Evolutionary conservation across 164 flowering plant species (phyloP), one percentile per base, ranked within the genome.

Genomic region (Tetracentron sinense): DNA sequence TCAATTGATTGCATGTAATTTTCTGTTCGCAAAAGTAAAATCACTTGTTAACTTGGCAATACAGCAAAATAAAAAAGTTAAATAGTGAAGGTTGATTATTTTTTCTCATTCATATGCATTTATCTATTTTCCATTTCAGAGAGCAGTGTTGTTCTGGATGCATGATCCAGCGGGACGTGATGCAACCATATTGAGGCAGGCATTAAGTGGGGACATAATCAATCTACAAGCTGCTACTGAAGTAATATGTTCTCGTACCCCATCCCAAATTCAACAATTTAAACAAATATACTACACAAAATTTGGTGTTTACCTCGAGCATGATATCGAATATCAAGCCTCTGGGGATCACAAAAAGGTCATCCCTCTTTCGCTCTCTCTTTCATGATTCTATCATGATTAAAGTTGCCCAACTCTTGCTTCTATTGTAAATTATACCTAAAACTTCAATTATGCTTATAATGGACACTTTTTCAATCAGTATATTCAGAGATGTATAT

Each of bases 221-320:
- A 80, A 82, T 74, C 72, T 77, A 8, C 62, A 55, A 69, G 84
- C 81, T 70, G 89, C 80, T 16, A 83, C 87, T 59, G 96, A 89
- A 81, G 77, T 89, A 8, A 87, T 92, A 67, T 89, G 98, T 69
- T 82, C 96, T 53, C 88, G 96, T 1, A 82, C 90, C 28, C 67
- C 90, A 21, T 16, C 94, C 30, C 92, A 87, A 62, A 75, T 89
- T 42, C 88, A 81, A 62, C 71, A 73, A 17, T 62, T 86, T 31
- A 89, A 83, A 61, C 85, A 85, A 68, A 58, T 78, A 29, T 89
- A 86, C 66, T 47, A 55, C 68, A n/a, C 79, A 12, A 72, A 38
- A 55, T 86, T 54, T 72, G 74, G 83, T 42, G 35, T 53, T 60
- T 65, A 70, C 49, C 78, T 86, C 31, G 94, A 85, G 69, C 83